Evolutionary conservation across 106 monocot genomes (phyloP).

Genomic region (Acorus gramineus): DNA sequence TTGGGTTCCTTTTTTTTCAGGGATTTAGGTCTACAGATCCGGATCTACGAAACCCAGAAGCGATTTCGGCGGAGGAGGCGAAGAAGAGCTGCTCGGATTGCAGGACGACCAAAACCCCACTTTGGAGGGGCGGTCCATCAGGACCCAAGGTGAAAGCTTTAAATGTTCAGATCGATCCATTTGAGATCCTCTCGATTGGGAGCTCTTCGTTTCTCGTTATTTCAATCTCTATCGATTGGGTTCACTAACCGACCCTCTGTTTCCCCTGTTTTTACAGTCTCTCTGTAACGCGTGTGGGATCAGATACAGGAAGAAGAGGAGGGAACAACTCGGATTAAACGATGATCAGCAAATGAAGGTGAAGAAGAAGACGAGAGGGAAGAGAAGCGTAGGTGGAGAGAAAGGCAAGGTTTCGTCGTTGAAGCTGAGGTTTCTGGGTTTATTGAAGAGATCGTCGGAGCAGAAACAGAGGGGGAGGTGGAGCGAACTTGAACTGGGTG

Average conservation of each 20-base stretch:
- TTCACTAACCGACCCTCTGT: background rate
- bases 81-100: slow-evolving; percentile 27
- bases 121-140: slow-evolving; percentile 37
- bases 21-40: slow-evolving; percentile 4
- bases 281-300: slow-evolving; percentile 48
- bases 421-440: slow-evolving; percentile 8
- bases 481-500: background rate
- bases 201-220: background rate
- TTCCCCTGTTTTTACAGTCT: slow-evolving; percentile 12
- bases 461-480: background rate
- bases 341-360: too few relatives aligned
- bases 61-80: slow-evolving; percentile 2
- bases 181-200: background rate
- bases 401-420: background rate
- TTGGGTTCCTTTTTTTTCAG: background rate
- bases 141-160: slow-evolving; percentile 27
- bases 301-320: slow-evolving; percentile 32
- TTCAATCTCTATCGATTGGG: background rate
- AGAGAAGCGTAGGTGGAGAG: too few relatives aligned
- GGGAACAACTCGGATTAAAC: too few relatives aligned
- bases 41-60: slow-evolving; percentile 10
- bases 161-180: background rate
- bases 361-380: too few relatives aligned
- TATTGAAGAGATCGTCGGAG: background rate
- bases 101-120: slow-evolving; percentile 37